Percentiles rank a stretch among this genome's conserved stretches.
phyloP scores from a whole-genome alignment of 1,284 basidiomycete genomes.

The Rhodofomes roseus region DNA sequence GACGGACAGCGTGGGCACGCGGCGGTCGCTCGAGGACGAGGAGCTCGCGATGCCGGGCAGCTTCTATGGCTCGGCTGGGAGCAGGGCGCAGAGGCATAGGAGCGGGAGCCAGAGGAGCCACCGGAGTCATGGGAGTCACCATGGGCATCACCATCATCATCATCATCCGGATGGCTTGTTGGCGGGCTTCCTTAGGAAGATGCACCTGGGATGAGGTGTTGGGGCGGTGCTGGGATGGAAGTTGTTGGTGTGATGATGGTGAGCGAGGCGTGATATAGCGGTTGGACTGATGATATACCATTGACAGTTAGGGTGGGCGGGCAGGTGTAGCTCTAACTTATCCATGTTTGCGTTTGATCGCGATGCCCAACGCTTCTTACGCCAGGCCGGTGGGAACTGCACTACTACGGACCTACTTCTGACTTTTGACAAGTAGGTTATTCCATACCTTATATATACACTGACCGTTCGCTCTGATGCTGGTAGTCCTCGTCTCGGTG shows the following conservation, averaged over 20 bases:
- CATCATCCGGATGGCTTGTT: conserved; percentile 14
- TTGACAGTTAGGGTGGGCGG: no score
- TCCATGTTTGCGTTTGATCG: no score
- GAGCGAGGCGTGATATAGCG: neutral
- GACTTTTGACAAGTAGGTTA: no score
- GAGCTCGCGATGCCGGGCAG: conserved; percentile 46
- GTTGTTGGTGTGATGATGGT: neutral
- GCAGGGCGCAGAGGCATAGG: neutral
- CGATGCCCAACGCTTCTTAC: no score
- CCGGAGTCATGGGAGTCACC: conserved; percentile 1
- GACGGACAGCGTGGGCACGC: conserved; percentile 2
- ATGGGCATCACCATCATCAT: conserved; percentile 14
- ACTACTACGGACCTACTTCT: no score
- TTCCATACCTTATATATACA: no score
- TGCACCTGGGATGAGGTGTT: neutral
- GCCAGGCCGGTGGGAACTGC: no score
- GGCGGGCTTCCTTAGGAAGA: conserved; percentile 2
- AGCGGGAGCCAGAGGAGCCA: neutral
- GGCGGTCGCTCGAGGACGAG: conserved; percentile 29
- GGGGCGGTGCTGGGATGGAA: neutral
- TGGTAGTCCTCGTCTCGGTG: no score
- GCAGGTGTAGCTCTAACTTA: no score
- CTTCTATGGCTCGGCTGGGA: conserved; percentile 31
- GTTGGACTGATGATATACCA: neutral
- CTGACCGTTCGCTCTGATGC: no score